phyloP scores from a whole-genome alignment of 306 rosid species.

The Medicago lupulina region DNA sequence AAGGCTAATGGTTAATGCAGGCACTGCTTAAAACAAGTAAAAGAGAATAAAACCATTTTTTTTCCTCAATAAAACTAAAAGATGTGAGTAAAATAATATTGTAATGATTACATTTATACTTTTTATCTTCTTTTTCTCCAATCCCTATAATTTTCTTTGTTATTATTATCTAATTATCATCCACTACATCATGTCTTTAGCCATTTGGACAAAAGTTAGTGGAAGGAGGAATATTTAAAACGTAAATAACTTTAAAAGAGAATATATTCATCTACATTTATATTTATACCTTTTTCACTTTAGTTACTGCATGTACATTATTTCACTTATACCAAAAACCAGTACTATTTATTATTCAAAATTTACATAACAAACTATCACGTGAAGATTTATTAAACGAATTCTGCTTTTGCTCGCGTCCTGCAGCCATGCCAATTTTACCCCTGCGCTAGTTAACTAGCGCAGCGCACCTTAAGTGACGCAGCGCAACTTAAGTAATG shows the following conservation, averaged over 20 bases:
- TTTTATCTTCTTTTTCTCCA: constrained; percentile 36
- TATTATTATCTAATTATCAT: constrained; percentile 41
- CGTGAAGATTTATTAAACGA: no score
- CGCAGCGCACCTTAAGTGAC: no score
- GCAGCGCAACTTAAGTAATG: no score
- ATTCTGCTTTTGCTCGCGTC: no score
- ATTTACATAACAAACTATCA: no score
- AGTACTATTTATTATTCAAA: background rate
- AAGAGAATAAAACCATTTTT: constrained; percentile 25
- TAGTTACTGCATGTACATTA: no score
- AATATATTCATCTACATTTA: no score
- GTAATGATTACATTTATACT: constrained; percentile 44
- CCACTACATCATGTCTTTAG: constrained; percentile 29
- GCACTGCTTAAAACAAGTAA: constrained; percentile 32
- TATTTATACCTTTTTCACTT: no score
- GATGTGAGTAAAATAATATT: constrained; percentile 35
- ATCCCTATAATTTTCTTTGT: constrained; percentile 32
- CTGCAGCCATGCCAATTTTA: no score
- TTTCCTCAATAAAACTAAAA: background rate
- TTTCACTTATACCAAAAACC: no score
- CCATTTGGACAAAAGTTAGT: constrained; percentile 35
- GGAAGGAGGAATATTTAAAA: constrained; percentile 44
- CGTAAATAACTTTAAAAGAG: no score
- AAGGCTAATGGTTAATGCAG: constrained; percentile 38
- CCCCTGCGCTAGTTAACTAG: no score